phyloP scores from a whole-genome alignment of 2,329 filamentous ascomycete species.

The Botryotinia convoluta region DNA sequence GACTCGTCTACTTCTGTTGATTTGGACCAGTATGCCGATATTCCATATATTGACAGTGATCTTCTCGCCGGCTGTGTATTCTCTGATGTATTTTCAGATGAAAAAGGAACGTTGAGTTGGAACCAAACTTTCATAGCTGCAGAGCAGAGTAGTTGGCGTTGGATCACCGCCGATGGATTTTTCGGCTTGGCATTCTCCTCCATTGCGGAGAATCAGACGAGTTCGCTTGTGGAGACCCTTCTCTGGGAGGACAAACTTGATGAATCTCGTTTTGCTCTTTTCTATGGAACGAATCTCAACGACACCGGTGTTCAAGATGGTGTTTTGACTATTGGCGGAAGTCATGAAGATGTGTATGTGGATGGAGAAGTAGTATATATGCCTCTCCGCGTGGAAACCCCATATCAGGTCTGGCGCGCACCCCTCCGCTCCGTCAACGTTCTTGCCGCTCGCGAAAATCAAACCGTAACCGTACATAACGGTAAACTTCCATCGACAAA shows the following conservation, averaged over 20 bases:
- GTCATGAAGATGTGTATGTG: slow-evolving; percentile 12
- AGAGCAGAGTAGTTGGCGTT: neutral
- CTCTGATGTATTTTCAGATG: slow-evolving; percentile 5
- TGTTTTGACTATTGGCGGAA: slow-evolving; percentile 8
- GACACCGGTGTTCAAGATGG: neutral
- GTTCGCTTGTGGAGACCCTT: slow-evolving; percentile 7
- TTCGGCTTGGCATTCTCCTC: slow-evolving; percentile 16
- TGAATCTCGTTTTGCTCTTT: slow-evolving; percentile 4
- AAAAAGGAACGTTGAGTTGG: neutral
- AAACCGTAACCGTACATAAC: neutral
- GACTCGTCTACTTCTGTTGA: neutral
- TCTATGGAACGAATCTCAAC: slow-evolving; percentile 3
- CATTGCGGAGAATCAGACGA: neutral
- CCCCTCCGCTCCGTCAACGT: neutral
- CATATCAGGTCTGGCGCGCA: slow-evolving; percentile 5
- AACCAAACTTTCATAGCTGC: slow-evolving; percentile 16
- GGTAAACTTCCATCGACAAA: neutral
- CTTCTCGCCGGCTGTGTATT: neutral
- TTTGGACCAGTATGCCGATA: neutral
- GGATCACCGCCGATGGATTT: neutral
- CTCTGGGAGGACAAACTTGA: slow-evolving; percentile 10
- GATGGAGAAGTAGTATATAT: slow-evolving; percentile 8
- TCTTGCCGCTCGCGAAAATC: neutral
- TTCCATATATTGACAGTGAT: neutral
- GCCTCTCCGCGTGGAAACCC: neutral